Evolutionary conservation across 2,329 filamentous ascomycete genomes (phyloP), one percentile per base, ranked within the genome.

Genomic region (Fusarium scirpi): DNA sequence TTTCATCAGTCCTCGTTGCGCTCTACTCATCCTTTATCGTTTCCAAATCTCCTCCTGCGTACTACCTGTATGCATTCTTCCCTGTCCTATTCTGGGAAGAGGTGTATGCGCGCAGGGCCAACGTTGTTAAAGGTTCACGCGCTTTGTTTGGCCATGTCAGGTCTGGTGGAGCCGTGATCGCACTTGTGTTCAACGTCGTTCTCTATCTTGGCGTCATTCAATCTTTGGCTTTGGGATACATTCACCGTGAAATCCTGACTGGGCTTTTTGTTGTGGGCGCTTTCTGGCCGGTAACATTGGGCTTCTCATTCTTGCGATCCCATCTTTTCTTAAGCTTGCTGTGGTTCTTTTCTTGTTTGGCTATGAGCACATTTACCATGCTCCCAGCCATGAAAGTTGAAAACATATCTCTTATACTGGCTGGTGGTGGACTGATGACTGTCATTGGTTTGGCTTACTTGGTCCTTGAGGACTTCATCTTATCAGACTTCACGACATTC

Each of bases 21-120:
- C 80, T 98, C 15, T 98, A 92, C 76, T 91, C 94, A 9, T 90
- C 93, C 1, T 92, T 99, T 58, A 83, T 92, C 62, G 84, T 93
- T 61, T 95, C 97, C 47, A 87, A 89, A 46, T 97, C 94, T 3
- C 92, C 95, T 0, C 78, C 85, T 61, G 91, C 92, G 4, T 99
- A 99, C 79, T 99, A 98, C 76, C 88, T 89, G 3, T 99, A 99
- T 78, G 92, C 91, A 1, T 88, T 97, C 74, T 99, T 99, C 79
- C 96, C 96, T 0, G 90, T 97, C 4, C 87, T 93, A 61, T 98
- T 99, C 82, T 99, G 96, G 96, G 95, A 98, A 80, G 94, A 98
- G 76, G 93, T 98, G 0, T 95, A 91, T 79, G 92, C 93, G 5
- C 89, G 92, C 29, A 87, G 94, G 59, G 85, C 86, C 47, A 92